Percentiles rank a stretch among this genome's conserved stretches.
phyloP scores from a whole-genome alignment of 1,139 yeast genomes.

The Geotrichum macrosporum region DNA sequence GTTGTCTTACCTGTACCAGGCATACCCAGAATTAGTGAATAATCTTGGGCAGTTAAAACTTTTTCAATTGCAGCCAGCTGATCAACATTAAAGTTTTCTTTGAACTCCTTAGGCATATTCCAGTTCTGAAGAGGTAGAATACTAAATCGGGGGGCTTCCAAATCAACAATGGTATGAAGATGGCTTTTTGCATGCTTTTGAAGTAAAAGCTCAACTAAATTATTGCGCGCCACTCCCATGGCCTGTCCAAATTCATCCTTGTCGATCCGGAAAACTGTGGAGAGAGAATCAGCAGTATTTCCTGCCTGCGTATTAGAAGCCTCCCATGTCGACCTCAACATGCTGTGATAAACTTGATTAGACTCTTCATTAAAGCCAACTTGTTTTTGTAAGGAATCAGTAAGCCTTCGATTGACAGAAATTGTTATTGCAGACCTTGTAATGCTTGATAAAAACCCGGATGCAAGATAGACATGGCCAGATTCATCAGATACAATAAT shows the following conservation, averaged over 20 bases:
- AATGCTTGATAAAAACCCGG: slow-evolving; percentile 53
- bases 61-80: slow-evolving; percentile 65
- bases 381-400: slow-evolving; percentile 43
- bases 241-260: slow-evolving; percentile 75
- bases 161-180: slow-evolving; percentile 53
- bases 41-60: slow-evolving; percentile 65
- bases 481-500: slow-evolving; percentile 73
- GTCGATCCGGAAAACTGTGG: slow-evolving; percentile 60
- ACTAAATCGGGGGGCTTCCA: slow-evolving; percentile 45
- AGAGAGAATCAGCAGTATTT: neutral
- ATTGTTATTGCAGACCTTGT: slow-evolving; percentile 38
- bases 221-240: slow-evolving; percentile 70
- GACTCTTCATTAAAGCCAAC: slow-evolving; percentile 43
- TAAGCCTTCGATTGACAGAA: slow-evolving; percentile 50
- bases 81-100: slow-evolving; percentile 51
- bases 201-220: slow-evolving; percentile 63
- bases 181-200: slow-evolving; percentile 62
- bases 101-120: neutral
- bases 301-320: slow-evolving; percentile 20
- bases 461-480: slow-evolving; percentile 72
- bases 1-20: slow-evolving; percentile 99
- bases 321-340: slow-evolving; percentile 33
- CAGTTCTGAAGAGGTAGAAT: slow-evolving; percentile 4
- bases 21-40: slow-evolving; percentile 85
- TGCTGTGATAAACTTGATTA: slow-evolving; percentile 52